These are phyloP conservation scores for Podila verticillata DNA, from an alignment of 192 early-diverging fungal genomes.

Conservation along the genomic window DNA sequence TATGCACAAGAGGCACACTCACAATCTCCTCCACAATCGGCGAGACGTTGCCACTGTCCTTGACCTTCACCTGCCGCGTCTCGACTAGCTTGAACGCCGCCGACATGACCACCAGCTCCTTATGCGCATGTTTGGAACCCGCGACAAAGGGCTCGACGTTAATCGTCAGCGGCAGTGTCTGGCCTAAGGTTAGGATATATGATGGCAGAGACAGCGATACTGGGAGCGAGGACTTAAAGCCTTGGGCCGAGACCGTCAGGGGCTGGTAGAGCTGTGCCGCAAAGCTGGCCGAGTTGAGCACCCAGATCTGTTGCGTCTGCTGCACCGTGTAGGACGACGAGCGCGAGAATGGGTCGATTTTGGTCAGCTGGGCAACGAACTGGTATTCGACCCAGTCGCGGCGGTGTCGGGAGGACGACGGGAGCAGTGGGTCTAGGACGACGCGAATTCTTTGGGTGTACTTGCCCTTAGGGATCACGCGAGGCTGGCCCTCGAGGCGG, in stretches of 20 bases:
- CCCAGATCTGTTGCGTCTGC: not conserved
- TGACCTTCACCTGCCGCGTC: too few species aligned
- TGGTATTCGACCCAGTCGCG: slow-evolving; percentile 9
- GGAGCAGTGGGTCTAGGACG: slow-evolving; percentile 10
- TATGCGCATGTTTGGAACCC: too few species aligned
- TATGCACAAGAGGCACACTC: too few species aligned
- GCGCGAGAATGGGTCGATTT: not conserved
- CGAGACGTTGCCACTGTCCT: too few species aligned
- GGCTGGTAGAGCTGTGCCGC: not conserved
- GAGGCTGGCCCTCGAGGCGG: not conserved
- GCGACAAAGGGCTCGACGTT: not conserved
- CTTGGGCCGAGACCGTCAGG: not conserved
- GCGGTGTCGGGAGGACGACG: slow-evolving; percentile 1
- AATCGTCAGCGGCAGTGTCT: not conserved
- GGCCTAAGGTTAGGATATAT: not conserved
- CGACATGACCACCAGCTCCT: too few species aligned
- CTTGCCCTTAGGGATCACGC: slow-evolving; percentile 9
- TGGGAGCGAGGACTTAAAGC: not conserved
- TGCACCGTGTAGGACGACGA: not conserved
- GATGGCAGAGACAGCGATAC: slow-evolving; percentile 4
- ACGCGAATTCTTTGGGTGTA: not conserved
- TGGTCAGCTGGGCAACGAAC: slow-evolving; percentile 2
- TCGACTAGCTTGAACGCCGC: too few species aligned
- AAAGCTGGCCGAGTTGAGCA: slow-evolving; percentile 8
- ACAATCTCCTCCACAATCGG: too few species aligned